These are phyloP conservation scores for Globisporangium paroecandrum DNA, from an alignment of 352 stramenopile genomes.

Conservation along the genomic window DNA sequence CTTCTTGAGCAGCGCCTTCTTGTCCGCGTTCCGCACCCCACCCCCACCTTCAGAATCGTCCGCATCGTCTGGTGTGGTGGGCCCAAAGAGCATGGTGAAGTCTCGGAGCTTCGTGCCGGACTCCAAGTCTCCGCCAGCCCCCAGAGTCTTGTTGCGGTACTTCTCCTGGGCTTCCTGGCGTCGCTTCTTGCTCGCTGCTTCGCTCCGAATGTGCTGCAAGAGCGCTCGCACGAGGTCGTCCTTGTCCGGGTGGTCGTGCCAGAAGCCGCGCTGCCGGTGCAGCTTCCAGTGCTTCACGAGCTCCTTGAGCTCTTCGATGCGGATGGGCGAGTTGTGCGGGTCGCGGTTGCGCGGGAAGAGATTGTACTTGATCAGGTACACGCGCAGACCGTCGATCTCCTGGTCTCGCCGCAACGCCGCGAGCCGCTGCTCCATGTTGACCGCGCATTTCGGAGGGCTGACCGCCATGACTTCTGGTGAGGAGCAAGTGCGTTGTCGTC, in stretches of 20 bases:
- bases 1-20: slow-evolving; percentile 22
- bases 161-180: slow-evolving; percentile 81
- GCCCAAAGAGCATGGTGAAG: slow-evolving; percentile 57
- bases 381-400: slow-evolving; percentile 78
- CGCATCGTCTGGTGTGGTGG: slow-evolving; percentile 2
- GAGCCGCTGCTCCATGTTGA: slow-evolving; percentile 86
- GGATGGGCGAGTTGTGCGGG: slow-evolving; percentile 83
- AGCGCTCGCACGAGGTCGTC: slow-evolving; percentile 86
- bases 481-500: neutral
- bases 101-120: slow-evolving; percentile 39
- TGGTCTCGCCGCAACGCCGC: slow-evolving; percentile 75
- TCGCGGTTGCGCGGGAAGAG: slow-evolving; percentile 81
- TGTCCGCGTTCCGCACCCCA: slow-evolving; percentile 10
- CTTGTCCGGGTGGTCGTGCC: slow-evolving; percentile 87
- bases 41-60: neutral
- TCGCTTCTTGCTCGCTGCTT: slow-evolving; percentile 76
- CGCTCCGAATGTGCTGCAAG: slow-evolving; percentile 80
- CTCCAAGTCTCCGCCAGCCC: slow-evolving; percentile 19
- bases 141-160: slow-evolving; percentile 44
- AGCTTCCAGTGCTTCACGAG: slow-evolving; percentile 91
- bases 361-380: slow-evolving; percentile 87
- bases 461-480: slow-evolving; percentile 42
- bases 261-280: slow-evolving; percentile 86
- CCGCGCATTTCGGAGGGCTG: slow-evolving; percentile 74
- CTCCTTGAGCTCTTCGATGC: slow-evolving; percentile 89